Evolutionary conservation across 352 stramenopile species (phyloP).

Genomic region (Phytophthora pini): DNA sequence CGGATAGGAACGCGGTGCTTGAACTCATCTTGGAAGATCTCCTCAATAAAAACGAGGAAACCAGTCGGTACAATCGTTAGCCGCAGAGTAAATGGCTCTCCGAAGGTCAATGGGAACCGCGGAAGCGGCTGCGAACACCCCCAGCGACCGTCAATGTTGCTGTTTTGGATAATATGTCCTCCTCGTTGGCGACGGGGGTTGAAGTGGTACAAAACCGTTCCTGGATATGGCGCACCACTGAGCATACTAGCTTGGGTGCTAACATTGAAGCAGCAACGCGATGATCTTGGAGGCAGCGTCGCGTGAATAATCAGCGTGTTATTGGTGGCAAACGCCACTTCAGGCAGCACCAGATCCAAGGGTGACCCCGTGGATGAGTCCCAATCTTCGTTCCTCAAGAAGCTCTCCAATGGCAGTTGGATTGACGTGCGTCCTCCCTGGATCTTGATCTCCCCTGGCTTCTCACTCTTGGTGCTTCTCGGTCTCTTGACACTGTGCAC

Average conservation of each 20-base stretch:
- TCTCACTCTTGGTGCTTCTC: conserved; percentile 73
- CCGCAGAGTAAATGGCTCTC: conserved; percentile 79
- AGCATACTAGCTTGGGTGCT: conserved; percentile 77
- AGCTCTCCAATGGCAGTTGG: conserved; percentile 80
- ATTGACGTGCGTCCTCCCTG: conserved; percentile 78
- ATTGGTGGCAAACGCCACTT: conserved; percentile 83
- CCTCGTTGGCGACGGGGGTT: conserved; percentile 72
- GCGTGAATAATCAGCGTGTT: conserved; percentile 88
- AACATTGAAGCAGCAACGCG: conserved; percentile 81
- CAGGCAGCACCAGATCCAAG: conserved; percentile 71
- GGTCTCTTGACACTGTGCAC: conserved; percentile 68
- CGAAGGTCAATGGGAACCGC: conserved; percentile 75
- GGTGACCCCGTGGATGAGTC: conserved; percentile 65
- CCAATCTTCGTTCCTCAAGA: conserved; percentile 80
- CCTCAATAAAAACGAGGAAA: conserved; percentile 81
- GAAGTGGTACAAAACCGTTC: conserved; percentile 85
- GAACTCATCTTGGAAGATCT: conserved; percentile 86
- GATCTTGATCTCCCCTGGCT: conserved; percentile 80
- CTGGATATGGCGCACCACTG: conserved; percentile 71
- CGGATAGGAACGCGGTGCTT: conserved; percentile 86
- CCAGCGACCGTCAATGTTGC: conserved; percentile 83
- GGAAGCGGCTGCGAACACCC: conserved; percentile 70
- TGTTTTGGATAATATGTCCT: conserved; percentile 82
- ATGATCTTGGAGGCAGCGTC: conserved; percentile 66
- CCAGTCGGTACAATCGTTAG: conserved; percentile 74